Conservation (phyloP, 345 rosid genomes). For the Citrus unshiu region DNA sequence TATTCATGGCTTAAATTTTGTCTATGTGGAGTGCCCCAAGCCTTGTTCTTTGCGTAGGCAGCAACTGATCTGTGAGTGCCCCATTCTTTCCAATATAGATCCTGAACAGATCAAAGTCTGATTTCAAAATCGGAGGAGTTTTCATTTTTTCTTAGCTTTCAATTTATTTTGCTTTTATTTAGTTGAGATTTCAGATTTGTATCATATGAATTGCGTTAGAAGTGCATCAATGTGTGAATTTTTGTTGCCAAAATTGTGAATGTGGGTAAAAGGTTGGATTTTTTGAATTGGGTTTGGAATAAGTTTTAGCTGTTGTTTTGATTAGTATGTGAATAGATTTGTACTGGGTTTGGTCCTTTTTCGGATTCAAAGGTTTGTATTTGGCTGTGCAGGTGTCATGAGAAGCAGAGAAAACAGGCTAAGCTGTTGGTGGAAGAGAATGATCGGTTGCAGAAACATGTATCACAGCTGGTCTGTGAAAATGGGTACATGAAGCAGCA, state of each 20-base stretch:
- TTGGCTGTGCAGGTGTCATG: slow-evolving; percentile 72
- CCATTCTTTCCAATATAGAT: slow-evolving; percentile 88
- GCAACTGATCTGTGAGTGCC: slow-evolving; percentile 94
- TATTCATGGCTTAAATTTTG: slow-evolving; percentile 6
- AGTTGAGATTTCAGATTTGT: neutral
- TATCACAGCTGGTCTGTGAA: slow-evolving; percentile 91
- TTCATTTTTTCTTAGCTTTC: neutral
- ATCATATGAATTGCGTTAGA: neutral
- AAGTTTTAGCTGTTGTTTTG: neutral
- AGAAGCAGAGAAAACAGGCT: slow-evolving; percentile 95
- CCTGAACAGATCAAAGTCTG: slow-evolving; percentile 99
- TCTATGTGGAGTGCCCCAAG: slow-evolving; percentile 90
- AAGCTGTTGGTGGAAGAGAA: slow-evolving; percentile 97
- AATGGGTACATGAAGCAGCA: slow-evolving; percentile 92
- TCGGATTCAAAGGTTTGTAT: neutral
- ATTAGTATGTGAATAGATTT: neutral
- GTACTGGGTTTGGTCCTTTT: neutral
- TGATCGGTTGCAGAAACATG: slow-evolving; percentile 95
- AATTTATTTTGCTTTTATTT: neutral
- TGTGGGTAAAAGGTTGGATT: neutral
- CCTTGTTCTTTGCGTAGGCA: slow-evolving; percentile 92
- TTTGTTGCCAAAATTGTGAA: neutral
- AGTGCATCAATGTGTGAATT: neutral
- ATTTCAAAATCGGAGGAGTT: slow-evolving; percentile 92
- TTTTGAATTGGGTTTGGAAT: neutral